Evolutionary conservation across 2,329 filamentous ascomycete species (phyloP).

Genomic region (Fusarium fujikuroi): DNA sequence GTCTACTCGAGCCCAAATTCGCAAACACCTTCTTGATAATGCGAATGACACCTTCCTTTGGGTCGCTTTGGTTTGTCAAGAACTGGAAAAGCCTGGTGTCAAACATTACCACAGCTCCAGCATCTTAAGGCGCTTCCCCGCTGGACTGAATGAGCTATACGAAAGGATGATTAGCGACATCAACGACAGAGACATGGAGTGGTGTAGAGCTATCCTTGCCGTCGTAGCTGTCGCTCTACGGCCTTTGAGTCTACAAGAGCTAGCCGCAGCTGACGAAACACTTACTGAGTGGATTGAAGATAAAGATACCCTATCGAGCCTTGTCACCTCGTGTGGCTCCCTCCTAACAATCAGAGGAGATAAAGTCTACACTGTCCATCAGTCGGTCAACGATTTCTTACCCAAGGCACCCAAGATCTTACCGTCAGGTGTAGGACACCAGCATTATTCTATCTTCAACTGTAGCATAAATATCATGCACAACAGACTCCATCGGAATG

Average conservation of each 20-base stretch:
- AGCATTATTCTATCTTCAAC: fast-evolving
- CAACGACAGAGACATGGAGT: fast-evolving
- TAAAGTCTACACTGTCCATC: neutral
- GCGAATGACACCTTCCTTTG: neutral
- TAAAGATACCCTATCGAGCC: fast-evolving
- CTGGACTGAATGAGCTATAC: fast-evolving
- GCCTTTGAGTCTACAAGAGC: fast-evolving
- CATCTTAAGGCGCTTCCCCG: fast-evolving
- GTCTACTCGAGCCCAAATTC: fast-evolving
- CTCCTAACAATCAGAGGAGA: fast-evolving
- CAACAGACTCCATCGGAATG: fast-evolving
- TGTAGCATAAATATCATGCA: fast-evolving
- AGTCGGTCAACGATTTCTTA: fast-evolving
- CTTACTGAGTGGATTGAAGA: fast-evolving
- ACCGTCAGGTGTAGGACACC: no score
- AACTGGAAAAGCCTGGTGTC: fast-evolving
- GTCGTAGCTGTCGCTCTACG: fast-evolving
- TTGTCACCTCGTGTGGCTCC: fast-evolving
- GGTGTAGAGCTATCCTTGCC: neutral
- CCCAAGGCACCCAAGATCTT: no score
- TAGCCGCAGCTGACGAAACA: fast-evolving
- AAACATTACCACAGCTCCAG: fast-evolving
- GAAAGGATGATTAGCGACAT: fast-evolving
- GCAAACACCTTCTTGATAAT: fast-evolving
- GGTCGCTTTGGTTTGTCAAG: neutral